Evolutionary conservation across 2,329 filamentous ascomycete species (phyloP), one percentile per base, ranked within the genome.

Genomic region (Fusarium dimerum): DNA sequence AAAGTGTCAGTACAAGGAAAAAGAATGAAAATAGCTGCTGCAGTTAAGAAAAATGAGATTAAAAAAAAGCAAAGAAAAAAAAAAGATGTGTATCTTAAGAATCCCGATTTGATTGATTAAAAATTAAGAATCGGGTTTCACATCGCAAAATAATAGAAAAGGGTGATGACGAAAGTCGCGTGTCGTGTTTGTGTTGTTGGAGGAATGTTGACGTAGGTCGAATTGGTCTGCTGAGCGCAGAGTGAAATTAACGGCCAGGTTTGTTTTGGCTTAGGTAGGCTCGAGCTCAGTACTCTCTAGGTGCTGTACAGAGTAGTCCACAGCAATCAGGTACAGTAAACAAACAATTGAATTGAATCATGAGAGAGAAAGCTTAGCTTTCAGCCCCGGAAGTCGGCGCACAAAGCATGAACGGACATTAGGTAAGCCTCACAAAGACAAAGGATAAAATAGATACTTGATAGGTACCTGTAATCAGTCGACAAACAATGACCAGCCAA

Each of bases 181-280:
- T 43, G 40, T 26, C 15, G 17, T 39, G n/a, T 36, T 41, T 36
- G 43, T 38, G 45, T 16, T 40, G 44, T 40, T 43, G 41, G 44
- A 20, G 36, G 41, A 48, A 41, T 62, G 56, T 61, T 59, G 55
- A 61, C 49, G 58, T 61, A 36, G 13, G 45, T 18, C 59, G 45
- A 11, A 11, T 16, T 43, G 44, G 42, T 47, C 57, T 47, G 47
- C 55, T 26, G 45, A 47, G 10, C 8, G 5, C 8, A 55, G 50
- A 42, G 48, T 30, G 55, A 55, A 58, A 26, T 26, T 45, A 55
- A 49, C 48, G 48, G 52, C 42, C 54, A 45, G 43, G 47, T 36
- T 48, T 43, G 42, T 36, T 36, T 36, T 36, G 32, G 32, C 9
- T 3, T 41, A 18, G 45, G 36, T 16, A 26, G 5, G 4, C 7